Percentiles rank a stretch among this genome's conserved stretches.
phyloP scores from a whole-genome alignment of 306 rosid species.

The Rosa lucieae region DNA sequence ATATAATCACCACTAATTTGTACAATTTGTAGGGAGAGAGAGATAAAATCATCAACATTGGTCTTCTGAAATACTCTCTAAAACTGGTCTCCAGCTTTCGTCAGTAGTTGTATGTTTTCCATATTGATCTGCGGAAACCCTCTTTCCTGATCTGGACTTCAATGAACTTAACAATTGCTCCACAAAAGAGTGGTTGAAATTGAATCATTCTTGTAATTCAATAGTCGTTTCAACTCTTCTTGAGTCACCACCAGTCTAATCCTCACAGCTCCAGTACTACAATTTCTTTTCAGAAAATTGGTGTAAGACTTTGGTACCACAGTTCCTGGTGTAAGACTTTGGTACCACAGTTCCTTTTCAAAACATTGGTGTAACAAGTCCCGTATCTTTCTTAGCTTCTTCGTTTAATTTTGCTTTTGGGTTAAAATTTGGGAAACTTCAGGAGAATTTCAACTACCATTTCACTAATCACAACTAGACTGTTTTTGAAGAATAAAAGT shows the following conservation, averaged over 20 bases:
- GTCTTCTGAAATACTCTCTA: constrained; percentile 69
- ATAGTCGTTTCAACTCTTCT: constrained; percentile 60
- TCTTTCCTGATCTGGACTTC: constrained; percentile 54
- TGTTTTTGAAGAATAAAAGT: too few species aligned
- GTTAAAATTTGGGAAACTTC: too few species aligned
- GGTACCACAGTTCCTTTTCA: too few species aligned
- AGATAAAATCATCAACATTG: constrained; percentile 17
- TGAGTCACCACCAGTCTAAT: constrained; percentile 70
- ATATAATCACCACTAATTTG: not conserved
- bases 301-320: too few species aligned
- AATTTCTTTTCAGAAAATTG: too few species aligned
- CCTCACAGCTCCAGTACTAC: constrained; percentile 49
- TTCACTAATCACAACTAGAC: too few species aligned
- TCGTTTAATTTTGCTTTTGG: too few species aligned
- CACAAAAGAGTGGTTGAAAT: constrained; percentile 23
- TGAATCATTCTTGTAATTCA: constrained; percentile 34
- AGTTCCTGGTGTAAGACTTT: too few species aligned
- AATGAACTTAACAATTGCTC: constrained; percentile 58
- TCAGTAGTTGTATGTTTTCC: constrained; percentile 10
- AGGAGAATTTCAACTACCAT: too few species aligned
- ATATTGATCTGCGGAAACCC: constrained; percentile 25
- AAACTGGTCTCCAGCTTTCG: constrained; percentile 53
- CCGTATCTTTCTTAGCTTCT: too few species aligned
- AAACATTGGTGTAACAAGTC: too few species aligned
- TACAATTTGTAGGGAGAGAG: constrained; percentile 5